Percentiles rank a stretch among this genome's conserved stretches.
These are phyloP conservation scores for Colletotrichum musae DNA, from an alignment of 2,329 filamentous ascomycete genomes.

Conservation along the genomic window DNA sequence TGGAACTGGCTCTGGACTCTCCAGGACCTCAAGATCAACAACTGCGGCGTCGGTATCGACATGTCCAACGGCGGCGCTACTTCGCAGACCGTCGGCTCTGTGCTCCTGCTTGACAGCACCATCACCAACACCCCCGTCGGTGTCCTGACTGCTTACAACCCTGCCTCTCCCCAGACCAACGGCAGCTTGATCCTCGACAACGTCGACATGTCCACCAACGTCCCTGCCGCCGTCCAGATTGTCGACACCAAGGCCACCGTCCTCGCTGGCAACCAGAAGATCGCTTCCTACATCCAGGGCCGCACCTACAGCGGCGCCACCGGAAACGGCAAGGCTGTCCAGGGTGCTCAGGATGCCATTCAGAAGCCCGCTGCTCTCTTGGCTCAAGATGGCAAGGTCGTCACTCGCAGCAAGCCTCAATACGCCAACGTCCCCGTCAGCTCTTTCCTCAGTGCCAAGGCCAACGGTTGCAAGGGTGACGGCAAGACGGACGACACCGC, in stretches of 20 bases:
- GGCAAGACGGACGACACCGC: slow-evolving; percentile 89
- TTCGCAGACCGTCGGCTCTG: slow-evolving; percentile 86
- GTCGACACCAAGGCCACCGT: slow-evolving; percentile 70
- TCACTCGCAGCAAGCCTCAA: slow-evolving; percentile 90
- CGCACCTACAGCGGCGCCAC: slow-evolving; percentile 73
- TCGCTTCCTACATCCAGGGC: slow-evolving; percentile 85
- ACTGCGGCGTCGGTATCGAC: slow-evolving; percentile 82
- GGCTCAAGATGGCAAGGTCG: slow-evolving; percentile 75
- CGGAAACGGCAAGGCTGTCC: slow-evolving; percentile 65
- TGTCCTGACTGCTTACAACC: slow-evolving; percentile 81
- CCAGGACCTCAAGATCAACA: slow-evolving; percentile 81
- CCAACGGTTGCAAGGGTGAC: slow-evolving; percentile 87
- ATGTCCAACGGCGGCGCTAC: slow-evolving; percentile 76
- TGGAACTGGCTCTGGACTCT: slow-evolving; percentile 94
- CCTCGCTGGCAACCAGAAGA: slow-evolving; percentile 77
- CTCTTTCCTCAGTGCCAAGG: slow-evolving; percentile 87
- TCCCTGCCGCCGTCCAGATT: slow-evolving; percentile 76
- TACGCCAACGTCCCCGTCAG: slow-evolving; percentile 79
- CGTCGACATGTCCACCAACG: slow-evolving; percentile 82
- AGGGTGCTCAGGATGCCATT: slow-evolving; percentile 69
- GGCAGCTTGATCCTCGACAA: slow-evolving; percentile 91
- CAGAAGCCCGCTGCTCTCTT: slow-evolving; percentile 79
- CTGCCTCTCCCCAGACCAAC: slow-evolving; percentile 75
- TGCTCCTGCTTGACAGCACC: slow-evolving; percentile 85
- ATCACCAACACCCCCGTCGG: slow-evolving; percentile 83